phyloP scores from a whole-genome alignment of 345 rosid genomes.

The Corymbia maculata region DNA sequence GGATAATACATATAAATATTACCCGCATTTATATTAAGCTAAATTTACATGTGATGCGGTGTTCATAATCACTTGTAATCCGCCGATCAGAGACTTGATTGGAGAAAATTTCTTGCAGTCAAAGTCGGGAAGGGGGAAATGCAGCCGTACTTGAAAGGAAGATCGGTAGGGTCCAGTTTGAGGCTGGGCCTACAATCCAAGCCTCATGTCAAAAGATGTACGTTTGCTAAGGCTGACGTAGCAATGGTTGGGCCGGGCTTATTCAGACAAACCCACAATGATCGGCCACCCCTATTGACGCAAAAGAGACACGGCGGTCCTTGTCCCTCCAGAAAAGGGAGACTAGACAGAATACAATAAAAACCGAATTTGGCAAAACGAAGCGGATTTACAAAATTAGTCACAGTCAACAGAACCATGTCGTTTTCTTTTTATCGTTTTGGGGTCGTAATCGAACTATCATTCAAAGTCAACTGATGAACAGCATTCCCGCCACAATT shows the following conservation, averaged over 20 bases:
- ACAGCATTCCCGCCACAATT: neutral
- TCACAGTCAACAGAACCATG: neutral
- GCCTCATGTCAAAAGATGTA: neutral
- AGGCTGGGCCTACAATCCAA: neutral
- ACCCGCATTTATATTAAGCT: neutral
- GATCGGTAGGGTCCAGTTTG: neutral
- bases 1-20: neutral
- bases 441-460: neutral
- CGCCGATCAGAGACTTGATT: neutral
- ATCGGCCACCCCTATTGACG: neutral
- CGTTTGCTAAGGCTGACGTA: neutral
- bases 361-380: neutral
- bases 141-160: neutral
- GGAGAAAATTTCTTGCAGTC: neutral
- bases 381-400: neutral
- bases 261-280: neutral
- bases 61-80: neutral
- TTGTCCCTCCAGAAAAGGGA: neutral
- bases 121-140: neutral
- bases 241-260: neutral
- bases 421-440: neutral
- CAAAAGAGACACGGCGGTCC: neutral
- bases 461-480: neutral
- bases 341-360: neutral
- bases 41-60: neutral